A percentile compares a stretch with the other conserved stretches of the same genome.
These are phyloP conservation scores for Myochromella boudieri DNA, from an alignment of 768 basidiomycete genomes.

Conservation along the genomic window DNA sequence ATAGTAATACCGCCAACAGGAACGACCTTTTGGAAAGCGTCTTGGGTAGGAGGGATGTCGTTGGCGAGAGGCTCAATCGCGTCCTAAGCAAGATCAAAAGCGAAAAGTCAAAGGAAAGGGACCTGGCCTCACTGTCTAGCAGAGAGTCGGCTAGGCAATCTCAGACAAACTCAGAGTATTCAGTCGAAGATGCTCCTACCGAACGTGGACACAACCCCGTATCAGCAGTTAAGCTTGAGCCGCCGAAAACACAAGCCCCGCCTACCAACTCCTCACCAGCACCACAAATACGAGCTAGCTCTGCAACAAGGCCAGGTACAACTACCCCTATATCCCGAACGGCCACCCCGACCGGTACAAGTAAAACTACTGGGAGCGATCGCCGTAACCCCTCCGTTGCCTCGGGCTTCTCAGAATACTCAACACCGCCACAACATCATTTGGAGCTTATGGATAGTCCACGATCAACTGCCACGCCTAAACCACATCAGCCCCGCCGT, in stretches of 20 bases:
- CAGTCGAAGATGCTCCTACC: slow-evolving; percentile 40
- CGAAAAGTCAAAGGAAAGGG: slow-evolving; percentile 46
- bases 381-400: slow-evolving; percentile 71
- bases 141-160: slow-evolving; percentile 35
- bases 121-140: slow-evolving; percentile 24
- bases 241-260: slow-evolving; percentile 38
- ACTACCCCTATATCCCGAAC: slow-evolving; percentile 23
- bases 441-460: slow-evolving; percentile 26
- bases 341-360: slow-evolving; percentile 36
- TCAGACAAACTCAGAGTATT: slow-evolving; percentile 57
- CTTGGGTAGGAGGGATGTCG: slow-evolving; percentile 53
- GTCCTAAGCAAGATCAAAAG: slow-evolving; percentile 76
- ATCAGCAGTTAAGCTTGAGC: slow-evolving; percentile 39
- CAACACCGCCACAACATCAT: slow-evolving; percentile 31
- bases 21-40: slow-evolving; percentile 72
- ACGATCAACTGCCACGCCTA: slow-evolving; percentile 27
- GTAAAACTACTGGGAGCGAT: slow-evolving; percentile 22
- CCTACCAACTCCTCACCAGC: too few species aligned
- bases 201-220: slow-evolving; percentile 28
- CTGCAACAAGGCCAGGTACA: slow-evolving; percentile 9
- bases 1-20: slow-evolving; percentile 37
- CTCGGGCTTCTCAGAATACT: slow-evolving; percentile 69
- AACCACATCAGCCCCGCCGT: slow-evolving; percentile 41
- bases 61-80: slow-evolving; percentile 70
- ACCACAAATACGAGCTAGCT: too few species aligned